Base-by-base conservation (phyloP, 257 asterid genomes). In the Leptodermis oblonga region DNA sequence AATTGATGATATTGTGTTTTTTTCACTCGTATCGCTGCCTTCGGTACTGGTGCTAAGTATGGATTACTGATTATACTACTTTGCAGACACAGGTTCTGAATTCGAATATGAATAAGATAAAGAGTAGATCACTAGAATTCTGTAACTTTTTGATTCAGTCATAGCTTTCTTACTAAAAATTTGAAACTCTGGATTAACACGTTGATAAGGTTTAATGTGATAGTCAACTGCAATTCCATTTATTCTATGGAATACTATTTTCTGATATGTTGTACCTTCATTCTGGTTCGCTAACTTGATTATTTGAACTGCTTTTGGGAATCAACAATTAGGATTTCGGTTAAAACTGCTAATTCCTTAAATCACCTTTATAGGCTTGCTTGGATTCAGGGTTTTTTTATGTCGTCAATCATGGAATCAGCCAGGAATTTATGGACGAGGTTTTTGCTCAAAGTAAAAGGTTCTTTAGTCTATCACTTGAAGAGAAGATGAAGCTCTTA, bases 301-400 rank as follows among this genome's bases (percentile, higher is more conserved):
- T 7, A 18, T 54, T 25, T 54, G 61, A 25, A 54, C 64, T 59
- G 23, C 30, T 59, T 30, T 10, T 30, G 23, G 25, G 30, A 34
- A 53, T 28, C 62, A 67, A n/a, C 23, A 23, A 26, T 64, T 30
- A 25, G 41, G 39, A 39, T 64, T 18, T 43, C 1, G 6, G 54
- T 5, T 5, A 17, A 65, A 43, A 14, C 17, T 65, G 23, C 45
- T 46, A 28, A 63, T 56, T n/a, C 65, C 43, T 61, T 66, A 36
- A 49, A 12, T 63, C 36, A 66, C 42, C 33, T 7, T 30, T 72
- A 7, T 68, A 93, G 99, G 95, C 97, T 55, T 88, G 97, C 86
- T 72, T 86, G 54, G 96, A 87, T 78, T 87, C 92, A 54, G 95
- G 99, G 26, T 90, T 93, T 86, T 93, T 93, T 82, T 88, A 86